Percentiles rank a stretch among this genome's conserved stretches.
These are phyloP conservation scores for Fusarium solani-melongenae DNA, from an alignment of 2,329 filamentous ascomycete species.

Conservation along the genomic window DNA sequence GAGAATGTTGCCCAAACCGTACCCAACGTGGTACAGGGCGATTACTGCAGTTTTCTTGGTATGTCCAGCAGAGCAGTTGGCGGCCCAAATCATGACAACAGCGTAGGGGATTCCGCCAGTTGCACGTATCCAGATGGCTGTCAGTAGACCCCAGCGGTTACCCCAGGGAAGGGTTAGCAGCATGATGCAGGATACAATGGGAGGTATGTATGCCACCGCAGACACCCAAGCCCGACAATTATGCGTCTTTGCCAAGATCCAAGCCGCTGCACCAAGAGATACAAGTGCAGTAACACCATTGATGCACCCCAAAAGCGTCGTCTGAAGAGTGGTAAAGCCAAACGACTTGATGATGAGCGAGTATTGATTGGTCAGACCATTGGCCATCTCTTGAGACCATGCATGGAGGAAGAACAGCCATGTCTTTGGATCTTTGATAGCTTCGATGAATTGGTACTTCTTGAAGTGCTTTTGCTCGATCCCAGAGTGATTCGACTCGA, in stretches of 20 bases:
- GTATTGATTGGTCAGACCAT: slow-evolving; percentile 2
- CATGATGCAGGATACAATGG: background rate
- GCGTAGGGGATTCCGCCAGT: background rate
- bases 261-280: background rate
- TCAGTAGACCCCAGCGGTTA: background rate
- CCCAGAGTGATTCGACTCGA: background rate
- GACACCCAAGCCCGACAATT: background rate
- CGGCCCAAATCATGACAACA: slow-evolving; percentile 1
- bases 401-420: slow-evolving; percentile 8
- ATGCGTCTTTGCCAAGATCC: background rate
- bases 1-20: background rate
- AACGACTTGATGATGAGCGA: slow-evolving; percentile 55
- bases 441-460: slow-evolving; percentile 14
- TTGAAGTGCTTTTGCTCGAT: slow-evolving; percentile 12
- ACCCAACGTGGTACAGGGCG: background rate
- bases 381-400: slow-evolving; percentile 4
- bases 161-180: background rate
- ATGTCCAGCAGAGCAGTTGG: background rate
- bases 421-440: slow-evolving; percentile 11
- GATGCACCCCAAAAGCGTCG: slow-evolving; percentile 41
- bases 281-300: background rate
- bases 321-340: slow-evolving; percentile 52
- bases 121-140: slow-evolving; percentile 1
- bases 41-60: background rate
- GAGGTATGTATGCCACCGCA: background rate